These are phyloP conservation scores for Fusarium sp. DNA, from an alignment of 2,329 filamentous ascomycete genomes.

Conservation along the genomic window DNA sequence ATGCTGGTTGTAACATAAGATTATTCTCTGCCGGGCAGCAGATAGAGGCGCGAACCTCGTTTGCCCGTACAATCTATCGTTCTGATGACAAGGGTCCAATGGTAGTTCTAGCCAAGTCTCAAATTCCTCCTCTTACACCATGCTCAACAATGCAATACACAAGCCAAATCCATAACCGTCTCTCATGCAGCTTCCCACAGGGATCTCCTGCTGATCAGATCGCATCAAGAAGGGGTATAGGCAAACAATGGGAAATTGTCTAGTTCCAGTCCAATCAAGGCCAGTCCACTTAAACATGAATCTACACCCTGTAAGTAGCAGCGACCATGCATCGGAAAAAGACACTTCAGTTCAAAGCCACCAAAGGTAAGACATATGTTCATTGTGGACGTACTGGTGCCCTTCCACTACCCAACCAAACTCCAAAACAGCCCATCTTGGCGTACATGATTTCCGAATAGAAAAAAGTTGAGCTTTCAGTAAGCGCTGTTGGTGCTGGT, in stretches of 20 bases:
- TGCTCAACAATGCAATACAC: constrained; percentile 39
- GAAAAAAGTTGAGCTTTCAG: constrained; percentile 26
- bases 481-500: constrained; percentile 31
- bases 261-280: constrained; percentile 16
- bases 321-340: constrained; percentile 14
- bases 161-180: constrained; percentile 22
- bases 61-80: constrained; percentile 51
- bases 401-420: constrained; percentile 30
- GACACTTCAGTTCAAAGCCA: constrained; percentile 22
- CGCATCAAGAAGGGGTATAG: constrained; percentile 20
- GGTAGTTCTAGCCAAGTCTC: constrained; percentile 29
- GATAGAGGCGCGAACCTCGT: constrained; percentile 49
- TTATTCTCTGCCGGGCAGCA: constrained; percentile 44
- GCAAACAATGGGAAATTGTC: constrained; percentile 2
- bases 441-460: constrained; percentile 32
- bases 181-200: constrained; percentile 41
- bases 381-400: constrained; percentile 11
- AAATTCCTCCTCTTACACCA: constrained; percentile 39
- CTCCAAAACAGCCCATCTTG: constrained; percentile 21
- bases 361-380: constrained; percentile 19
- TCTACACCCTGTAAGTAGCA: constrained; percentile 21
- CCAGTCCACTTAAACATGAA: constrained; percentile 10
- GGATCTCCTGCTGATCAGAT: constrained; percentile 28
- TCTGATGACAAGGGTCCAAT: constrained; percentile 41
- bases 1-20: constrained; percentile 45